Conservation (phyloP, 495 filamentous ascomycete species). For the Penicillium argentinense region DNA sequence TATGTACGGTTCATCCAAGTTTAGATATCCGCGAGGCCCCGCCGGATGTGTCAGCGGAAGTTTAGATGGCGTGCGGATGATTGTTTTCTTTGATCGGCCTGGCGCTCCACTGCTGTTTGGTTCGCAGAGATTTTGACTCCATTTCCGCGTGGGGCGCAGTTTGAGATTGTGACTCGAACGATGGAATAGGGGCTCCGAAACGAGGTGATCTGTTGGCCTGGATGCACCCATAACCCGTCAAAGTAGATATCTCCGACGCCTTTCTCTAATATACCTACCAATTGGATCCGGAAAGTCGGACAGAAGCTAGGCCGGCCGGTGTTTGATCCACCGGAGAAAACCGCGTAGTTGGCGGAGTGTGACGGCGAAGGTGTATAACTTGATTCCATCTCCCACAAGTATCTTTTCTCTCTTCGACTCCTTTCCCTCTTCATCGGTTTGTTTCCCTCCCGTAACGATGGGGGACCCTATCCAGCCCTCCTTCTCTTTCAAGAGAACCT, state of each 20-base stretch:
- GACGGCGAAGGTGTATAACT: too few species aligned
- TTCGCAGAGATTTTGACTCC: conserved; percentile 9
- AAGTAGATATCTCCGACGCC: too few species aligned
- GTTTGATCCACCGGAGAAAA: background rate
- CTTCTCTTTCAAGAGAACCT: background rate
- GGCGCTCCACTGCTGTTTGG: background rate
- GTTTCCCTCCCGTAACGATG: conserved; percentile 18
- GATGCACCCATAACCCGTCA: too few species aligned
- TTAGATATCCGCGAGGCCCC: too few species aligned
- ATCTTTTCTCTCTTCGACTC: background rate
- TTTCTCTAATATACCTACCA: too few species aligned
- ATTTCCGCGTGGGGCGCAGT: background rate
- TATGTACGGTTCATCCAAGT: too few species aligned
- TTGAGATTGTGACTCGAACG: too few species aligned
- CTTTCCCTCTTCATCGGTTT: background rate
- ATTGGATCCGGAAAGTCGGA: background rate
- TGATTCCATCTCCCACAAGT: background rate
- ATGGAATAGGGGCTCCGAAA: background rate
- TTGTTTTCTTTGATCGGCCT: background rate
- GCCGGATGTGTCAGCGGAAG: conserved; percentile 10
- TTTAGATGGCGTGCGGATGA: too few species aligned
- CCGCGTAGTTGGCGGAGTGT: background rate
- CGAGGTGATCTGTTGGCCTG: background rate
- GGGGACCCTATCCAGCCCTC: conserved; percentile 20
- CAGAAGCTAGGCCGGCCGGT: background rate